Conservation (phyloP, 805 yeast species). For the Ogataea pilisensis region DNA sequence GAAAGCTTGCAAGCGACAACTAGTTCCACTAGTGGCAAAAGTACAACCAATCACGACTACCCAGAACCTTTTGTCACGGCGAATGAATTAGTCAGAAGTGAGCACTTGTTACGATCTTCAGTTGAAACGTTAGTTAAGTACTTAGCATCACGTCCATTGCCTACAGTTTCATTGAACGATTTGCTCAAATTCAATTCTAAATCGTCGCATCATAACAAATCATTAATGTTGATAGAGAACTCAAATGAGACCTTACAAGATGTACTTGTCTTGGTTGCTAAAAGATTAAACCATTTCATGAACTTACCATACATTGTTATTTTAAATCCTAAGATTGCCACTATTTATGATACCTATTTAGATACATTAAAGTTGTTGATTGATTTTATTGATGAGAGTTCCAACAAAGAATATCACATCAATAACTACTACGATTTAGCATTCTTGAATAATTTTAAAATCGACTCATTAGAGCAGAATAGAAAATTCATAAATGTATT, state of each 20-base stretch:
- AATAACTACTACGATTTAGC: conserved; percentile 17
- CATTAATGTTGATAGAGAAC: conserved; percentile 34
- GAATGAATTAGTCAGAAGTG: conserved; percentile 6
- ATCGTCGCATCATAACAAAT: conserved; percentile 26
- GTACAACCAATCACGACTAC: background rate
- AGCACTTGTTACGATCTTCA: conserved; percentile 16
- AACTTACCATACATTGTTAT: conserved; percentile 79
- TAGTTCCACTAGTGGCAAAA: too few relatives aligned
- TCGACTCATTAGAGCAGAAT: conserved; percentile 49
- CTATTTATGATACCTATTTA: conserved; percentile 69
- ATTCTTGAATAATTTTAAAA: conserved; percentile 32
- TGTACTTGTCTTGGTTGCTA: conserved; percentile 60
- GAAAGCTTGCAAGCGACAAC: too few relatives aligned
- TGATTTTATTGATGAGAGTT: conserved; percentile 36
- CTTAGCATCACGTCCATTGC: conserved; percentile 49
- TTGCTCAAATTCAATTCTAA: conserved; percentile 42
- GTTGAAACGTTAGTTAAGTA: conserved; percentile 56
- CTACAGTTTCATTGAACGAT: conserved; percentile 49
- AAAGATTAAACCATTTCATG: conserved; percentile 66
- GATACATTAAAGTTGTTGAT: conserved; percentile 56
- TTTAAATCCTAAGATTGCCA: conserved; percentile 80
- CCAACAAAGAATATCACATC: conserved; percentile 3
- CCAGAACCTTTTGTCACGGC: conserved; percentile 6
- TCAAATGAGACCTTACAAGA: conserved; percentile 56
- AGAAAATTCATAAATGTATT: conserved; percentile 49